Evolutionary conservation across 2,329 filamentous ascomycete genomes (phyloP).

Genomic region (Pleoardoris graminearum): DNA sequence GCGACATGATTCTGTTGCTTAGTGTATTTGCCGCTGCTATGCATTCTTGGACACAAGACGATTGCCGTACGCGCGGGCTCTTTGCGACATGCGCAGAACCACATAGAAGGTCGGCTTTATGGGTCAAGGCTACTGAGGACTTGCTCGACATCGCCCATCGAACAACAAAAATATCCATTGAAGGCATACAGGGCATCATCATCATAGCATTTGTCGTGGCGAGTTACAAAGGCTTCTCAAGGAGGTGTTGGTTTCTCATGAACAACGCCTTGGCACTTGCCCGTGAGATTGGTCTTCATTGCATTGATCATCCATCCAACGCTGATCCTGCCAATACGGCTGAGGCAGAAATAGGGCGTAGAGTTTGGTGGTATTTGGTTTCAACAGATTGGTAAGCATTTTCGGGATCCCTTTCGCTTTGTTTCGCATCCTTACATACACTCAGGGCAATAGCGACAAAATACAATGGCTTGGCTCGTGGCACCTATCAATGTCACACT

Average conservation of each 20-base stretch:
- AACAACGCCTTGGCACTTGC: conserved; percentile 34
- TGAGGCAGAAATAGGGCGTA: conserved; percentile 41
- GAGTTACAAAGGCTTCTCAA: conserved; percentile 42
- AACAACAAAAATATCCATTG: conserved; percentile 28
- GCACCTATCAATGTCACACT: conserved; percentile 44
- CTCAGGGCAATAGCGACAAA: conserved; percentile 36
- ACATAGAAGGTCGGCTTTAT: conserved; percentile 29
- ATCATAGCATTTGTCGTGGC: conserved; percentile 38
- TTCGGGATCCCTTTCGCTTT: not conserved
- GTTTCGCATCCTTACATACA: conserved; percentile 9
- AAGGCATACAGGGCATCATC: conserved; percentile 45
- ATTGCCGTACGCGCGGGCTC: conserved; percentile 13
- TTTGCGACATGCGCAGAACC: conserved; percentile 24
- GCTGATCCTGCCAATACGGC: conserved; percentile 24
- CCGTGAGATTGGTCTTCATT: conserved; percentile 20
- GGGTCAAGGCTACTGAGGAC: conserved; percentile 38
- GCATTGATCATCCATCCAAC: conserved; percentile 18
- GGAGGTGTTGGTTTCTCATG: conserved; percentile 36
- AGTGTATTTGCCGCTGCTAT: conserved; percentile 40
- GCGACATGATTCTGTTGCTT: conserved; percentile 37
- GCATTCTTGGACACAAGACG: conserved; percentile 32
- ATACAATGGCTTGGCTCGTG: conserved; percentile 40
- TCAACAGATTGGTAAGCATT: conserved; percentile 17
- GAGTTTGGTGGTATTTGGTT: conserved; percentile 49
- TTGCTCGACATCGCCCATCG: conserved; percentile 39